Percentiles rank a stretch among this genome's conserved stretches.
phyloP scores from a whole-genome alignment of 495 filamentous ascomycete species.

The Sordaria brevicollis region DNA sequence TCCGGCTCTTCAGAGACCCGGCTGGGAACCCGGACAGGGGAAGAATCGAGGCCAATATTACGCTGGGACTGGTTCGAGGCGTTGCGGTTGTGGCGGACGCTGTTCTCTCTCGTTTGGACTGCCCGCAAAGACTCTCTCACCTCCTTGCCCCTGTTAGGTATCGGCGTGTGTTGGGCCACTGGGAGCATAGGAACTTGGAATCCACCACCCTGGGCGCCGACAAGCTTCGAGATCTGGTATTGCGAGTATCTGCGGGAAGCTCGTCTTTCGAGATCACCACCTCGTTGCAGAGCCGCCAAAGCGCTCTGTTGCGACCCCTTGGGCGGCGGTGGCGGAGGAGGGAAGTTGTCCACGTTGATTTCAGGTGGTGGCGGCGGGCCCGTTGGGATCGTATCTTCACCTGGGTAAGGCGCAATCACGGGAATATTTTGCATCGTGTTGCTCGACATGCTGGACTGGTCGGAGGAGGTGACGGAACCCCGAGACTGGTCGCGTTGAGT shows the following conservation, averaged over 20 bases:
- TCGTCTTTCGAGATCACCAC: slow-evolving; percentile 83
- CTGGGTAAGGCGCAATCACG: slow-evolving; percentile 53
- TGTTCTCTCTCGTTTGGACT: slow-evolving; percentile 70
- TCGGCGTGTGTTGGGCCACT: slow-evolving; percentile 63
- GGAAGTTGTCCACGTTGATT: slow-evolving; percentile 43
- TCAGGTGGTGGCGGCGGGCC: slow-evolving; percentile 28
- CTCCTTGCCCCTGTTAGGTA: slow-evolving; percentile 75
- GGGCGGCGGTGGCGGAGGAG: slow-evolving; percentile 63
- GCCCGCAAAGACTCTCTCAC: slow-evolving; percentile 86
- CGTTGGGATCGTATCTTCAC: slow-evolving; percentile 39
- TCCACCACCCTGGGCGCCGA: slow-evolving; percentile 69
- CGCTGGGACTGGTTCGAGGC: slow-evolving; percentile 29
- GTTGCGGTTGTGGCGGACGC: slow-evolving; percentile 50
- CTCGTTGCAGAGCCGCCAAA: slow-evolving; percentile 78
- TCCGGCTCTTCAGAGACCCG: slow-evolving; percentile 57
- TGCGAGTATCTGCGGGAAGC: slow-evolving; percentile 88
- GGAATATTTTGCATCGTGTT: slow-evolving; percentile 58
- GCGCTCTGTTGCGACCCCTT: slow-evolving; percentile 83
- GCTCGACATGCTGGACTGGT: slow-evolving; percentile 54
- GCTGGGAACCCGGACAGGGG: slow-evolving; percentile 49
- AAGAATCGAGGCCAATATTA: slow-evolving; percentile 37
- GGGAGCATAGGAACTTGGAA: slow-evolving; percentile 76
- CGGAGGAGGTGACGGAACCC: slow-evolving; percentile 33
- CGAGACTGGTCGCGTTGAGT: slow-evolving; percentile 36
- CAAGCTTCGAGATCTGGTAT: slow-evolving; percentile 90